These are phyloP conservation scores for Phytophthora hibernalis DNA, from an alignment of 352 stramenopile genomes.

Conservation along the genomic window DNA sequence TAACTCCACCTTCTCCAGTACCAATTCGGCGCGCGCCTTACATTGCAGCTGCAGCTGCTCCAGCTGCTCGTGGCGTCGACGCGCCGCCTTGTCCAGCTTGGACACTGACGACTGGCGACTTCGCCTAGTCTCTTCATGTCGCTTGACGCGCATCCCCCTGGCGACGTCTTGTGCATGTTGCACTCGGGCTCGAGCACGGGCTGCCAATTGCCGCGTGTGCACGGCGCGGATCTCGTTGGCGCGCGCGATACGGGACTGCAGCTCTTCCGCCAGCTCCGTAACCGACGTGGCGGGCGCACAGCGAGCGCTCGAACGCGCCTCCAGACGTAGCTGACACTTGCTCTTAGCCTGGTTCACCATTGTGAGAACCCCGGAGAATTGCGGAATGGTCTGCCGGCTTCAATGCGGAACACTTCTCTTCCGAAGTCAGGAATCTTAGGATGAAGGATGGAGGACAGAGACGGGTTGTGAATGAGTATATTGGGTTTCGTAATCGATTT, in stretches of 20 bases:
- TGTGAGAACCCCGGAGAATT: constrained; percentile 38
- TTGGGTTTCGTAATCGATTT: not conserved
- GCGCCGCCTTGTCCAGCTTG: constrained; percentile 57
- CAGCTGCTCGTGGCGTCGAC: constrained; percentile 54
- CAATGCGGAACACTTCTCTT: constrained; percentile 59
- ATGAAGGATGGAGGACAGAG: constrained; percentile 3
- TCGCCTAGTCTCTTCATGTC: constrained; percentile 46
- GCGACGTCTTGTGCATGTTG: constrained; percentile 67
- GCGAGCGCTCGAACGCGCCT: constrained; percentile 52
- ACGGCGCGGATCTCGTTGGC: constrained; percentile 56
- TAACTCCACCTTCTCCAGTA: constrained; percentile 62
- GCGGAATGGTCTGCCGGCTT: constrained; percentile 45
- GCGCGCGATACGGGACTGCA: constrained; percentile 58
- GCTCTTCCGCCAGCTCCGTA: constrained; percentile 34
- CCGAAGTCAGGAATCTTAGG: constrained; percentile 1
- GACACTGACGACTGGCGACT: constrained; percentile 43
- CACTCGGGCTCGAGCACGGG: constrained; percentile 54
- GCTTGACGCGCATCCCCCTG: constrained; percentile 56
- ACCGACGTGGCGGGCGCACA: constrained; percentile 14
- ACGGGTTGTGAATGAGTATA: not conserved
- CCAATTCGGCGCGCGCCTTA: constrained; percentile 49
- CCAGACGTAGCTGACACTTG: constrained; percentile 75
- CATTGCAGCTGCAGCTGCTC: constrained; percentile 54
- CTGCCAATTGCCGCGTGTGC: constrained; percentile 48
- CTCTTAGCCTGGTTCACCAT: constrained; percentile 75